phyloP scores from a whole-genome alignment of 768 basidiomycete species.

The Russula sp. region DNA sequence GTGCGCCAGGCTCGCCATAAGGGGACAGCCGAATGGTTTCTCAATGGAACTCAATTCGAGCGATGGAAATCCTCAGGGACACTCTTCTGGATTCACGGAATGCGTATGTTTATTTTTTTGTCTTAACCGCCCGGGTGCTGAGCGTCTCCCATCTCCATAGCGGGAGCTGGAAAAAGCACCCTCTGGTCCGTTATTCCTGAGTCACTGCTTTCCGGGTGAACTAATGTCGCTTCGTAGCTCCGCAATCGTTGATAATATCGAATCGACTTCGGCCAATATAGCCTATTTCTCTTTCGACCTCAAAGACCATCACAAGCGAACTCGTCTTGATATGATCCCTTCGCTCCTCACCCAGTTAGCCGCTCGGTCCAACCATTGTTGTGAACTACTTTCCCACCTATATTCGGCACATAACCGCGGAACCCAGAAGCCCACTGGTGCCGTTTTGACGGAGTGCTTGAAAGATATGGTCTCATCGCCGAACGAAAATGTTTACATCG shows the following conservation, averaged over 20 bases:
- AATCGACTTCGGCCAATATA: not conserved
- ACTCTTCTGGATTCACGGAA: conserved; percentile 8
- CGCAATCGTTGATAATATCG: conserved; percentile 2
- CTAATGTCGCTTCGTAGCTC: not conserved
- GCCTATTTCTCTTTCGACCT: conserved; percentile 7
- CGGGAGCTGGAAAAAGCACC: conserved; percentile 10
- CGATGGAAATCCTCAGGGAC: conserved; percentile 1
- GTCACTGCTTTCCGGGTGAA: not conserved
- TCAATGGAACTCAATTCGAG: not conserved
- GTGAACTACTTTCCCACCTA: not conserved
- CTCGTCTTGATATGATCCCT: not conserved
- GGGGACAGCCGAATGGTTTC: conserved; percentile 3
- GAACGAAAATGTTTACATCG: not conserved
- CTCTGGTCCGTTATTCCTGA: conserved; percentile 2
- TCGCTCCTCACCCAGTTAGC: conserved; percentile 9
- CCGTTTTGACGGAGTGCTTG: not conserved
- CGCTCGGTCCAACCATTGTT: not conserved
- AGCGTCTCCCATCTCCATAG: not conserved
- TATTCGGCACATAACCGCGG: not conserved
- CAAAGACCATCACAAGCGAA: not conserved
- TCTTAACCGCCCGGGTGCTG: not conserved
- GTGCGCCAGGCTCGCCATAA: not conserved
- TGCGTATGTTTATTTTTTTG: not conserved
- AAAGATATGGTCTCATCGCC: not conserved
- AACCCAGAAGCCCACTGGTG: not conserved